Evolutionary conservation across 73 alveolate genomes (phyloP).

Genomic region (Diophrys appendiculata): DNA sequence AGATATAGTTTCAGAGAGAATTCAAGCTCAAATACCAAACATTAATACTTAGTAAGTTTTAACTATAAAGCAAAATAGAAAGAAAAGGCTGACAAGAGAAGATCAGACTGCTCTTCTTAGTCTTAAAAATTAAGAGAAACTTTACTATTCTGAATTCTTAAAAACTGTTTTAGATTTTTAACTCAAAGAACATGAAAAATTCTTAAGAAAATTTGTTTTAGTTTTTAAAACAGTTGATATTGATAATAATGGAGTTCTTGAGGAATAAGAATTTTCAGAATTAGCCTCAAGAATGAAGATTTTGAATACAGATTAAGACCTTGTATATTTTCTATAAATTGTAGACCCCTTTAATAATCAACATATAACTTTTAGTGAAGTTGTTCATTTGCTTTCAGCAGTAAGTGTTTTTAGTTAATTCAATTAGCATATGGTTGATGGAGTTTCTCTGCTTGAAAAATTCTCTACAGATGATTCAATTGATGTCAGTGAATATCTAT

Average conservation of each 20-base stretch:
- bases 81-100: conserved; percentile 54
- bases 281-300: conserved; percentile 65
- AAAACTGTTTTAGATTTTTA: conserved; percentile 89
- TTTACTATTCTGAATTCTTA: conserved; percentile 26
- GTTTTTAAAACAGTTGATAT: conserved; percentile 78
- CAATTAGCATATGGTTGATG: too few relatives aligned
- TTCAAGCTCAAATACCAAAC: neutral
- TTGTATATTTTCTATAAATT: conserved; percentile 68
- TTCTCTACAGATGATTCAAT: too few relatives aligned
- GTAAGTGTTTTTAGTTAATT: too few relatives aligned
- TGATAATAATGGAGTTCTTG: conserved; percentile 85
- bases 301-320: conserved; percentile 65
- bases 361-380: conserved; percentile 93
- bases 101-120: conserved; percentile 51
- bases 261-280: conserved; percentile 82
- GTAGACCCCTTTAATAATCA: conserved; percentile 93
- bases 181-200: conserved; percentile 92
- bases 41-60: conserved; percentile 14
- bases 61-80: conserved; percentile 13
- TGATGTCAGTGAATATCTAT: too few relatives aligned
- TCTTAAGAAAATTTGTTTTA: conserved; percentile 73
- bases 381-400: conserved; percentile 89
- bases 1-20: conserved; percentile 20
- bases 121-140: conserved; percentile 39
- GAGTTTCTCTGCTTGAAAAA: too few relatives aligned